Evolutionary conservation across 768 basidiomycete species (phyloP).

Genomic region (Boletus patriciae): DNA sequence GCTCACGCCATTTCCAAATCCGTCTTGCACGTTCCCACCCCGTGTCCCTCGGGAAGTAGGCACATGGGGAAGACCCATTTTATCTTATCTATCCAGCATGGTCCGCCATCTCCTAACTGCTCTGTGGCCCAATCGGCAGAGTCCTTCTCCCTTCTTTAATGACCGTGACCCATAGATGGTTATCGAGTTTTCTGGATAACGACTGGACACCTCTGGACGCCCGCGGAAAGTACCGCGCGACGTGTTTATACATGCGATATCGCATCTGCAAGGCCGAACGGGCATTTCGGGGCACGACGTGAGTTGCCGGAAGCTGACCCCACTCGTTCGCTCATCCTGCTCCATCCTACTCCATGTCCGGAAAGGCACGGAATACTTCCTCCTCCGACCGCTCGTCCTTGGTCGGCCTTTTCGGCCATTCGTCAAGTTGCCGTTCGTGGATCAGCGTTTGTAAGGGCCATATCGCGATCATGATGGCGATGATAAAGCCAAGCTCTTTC

Average conservation of each 20-base stretch:
- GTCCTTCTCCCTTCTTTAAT: slow-evolving; percentile 11
- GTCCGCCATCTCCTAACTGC: slow-evolving; percentile 1
- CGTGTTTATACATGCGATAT: neutral
- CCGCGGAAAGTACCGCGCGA: slow-evolving; percentile 7
- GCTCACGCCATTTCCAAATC: neutral
- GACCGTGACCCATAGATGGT: slow-evolving; percentile 16
- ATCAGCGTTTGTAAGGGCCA: slow-evolving; percentile 5
- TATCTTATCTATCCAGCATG: slow-evolving; percentile 23
- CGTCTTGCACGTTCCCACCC: slow-evolving; percentile 7
- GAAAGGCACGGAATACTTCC: slow-evolving; percentile 2
- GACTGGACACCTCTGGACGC: neutral
- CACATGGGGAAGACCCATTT: slow-evolving; percentile 1
- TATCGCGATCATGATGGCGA: slow-evolving; percentile 12
- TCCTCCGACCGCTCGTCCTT: neutral
- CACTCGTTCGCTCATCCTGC: neutral
- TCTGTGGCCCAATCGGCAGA: slow-evolving; percentile 1
- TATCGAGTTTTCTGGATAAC: neutral
- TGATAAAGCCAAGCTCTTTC: slow-evolving; percentile 5
- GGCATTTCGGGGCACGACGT: neutral
- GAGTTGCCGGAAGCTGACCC: neutral
- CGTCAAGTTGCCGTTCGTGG: slow-evolving; percentile 6
- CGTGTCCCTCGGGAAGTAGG: slow-evolving; percentile 15
- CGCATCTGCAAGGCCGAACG: slow-evolving; percentile 3
- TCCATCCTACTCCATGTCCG: neutral
- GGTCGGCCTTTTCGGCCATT: slow-evolving; percentile 10